These are phyloP conservation scores for Salix exigua DNA, from an alignment of 345 rosid species.

Conservation along the genomic window DNA sequence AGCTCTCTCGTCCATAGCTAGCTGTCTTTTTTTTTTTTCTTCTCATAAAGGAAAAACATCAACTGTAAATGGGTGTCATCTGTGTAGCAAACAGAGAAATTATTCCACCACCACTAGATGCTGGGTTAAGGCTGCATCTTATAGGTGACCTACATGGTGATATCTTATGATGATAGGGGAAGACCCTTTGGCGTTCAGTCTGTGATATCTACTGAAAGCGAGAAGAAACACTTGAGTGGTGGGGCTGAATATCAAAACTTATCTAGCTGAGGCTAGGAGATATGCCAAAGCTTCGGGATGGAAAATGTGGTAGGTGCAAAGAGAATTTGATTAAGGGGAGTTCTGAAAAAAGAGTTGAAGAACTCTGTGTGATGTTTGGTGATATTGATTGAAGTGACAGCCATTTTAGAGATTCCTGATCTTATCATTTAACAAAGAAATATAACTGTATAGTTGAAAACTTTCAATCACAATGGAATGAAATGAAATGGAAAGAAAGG, in stretches of 20 bases:
- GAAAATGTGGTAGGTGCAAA: constrained; percentile 3
- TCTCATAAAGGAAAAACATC: not conserved
- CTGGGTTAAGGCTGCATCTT: constrained; percentile 39
- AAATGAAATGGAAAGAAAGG: not conserved
- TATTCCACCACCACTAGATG: constrained; percentile 7
- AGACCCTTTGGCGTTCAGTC: constrained; percentile 23
- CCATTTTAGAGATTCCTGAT: constrained; percentile 16
- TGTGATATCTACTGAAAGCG: not conserved
- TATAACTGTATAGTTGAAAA: not conserved
- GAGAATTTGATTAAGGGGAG: not conserved
- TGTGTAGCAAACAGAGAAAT: not conserved
- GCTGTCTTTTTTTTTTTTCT: not conserved
- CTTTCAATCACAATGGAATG: not conserved
- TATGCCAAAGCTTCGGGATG: constrained; percentile 6
- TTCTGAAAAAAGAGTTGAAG: not conserved
- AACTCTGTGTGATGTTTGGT: not conserved
- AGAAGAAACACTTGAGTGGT: constrained; percentile 23
- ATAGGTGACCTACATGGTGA: constrained; percentile 40
- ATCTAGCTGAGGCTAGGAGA: constrained; percentile 15
- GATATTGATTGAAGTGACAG: constrained; percentile 22
- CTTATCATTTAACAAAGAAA: not conserved
- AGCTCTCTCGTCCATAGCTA: not conserved
- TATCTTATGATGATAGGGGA: constrained; percentile 19
- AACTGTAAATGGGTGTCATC: constrained; percentile 3
- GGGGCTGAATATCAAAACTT: constrained; percentile 20